phyloP scores from a whole-genome alignment of 495 filamentous ascomycete species.

The Talaromyces proteolyticus region DNA sequence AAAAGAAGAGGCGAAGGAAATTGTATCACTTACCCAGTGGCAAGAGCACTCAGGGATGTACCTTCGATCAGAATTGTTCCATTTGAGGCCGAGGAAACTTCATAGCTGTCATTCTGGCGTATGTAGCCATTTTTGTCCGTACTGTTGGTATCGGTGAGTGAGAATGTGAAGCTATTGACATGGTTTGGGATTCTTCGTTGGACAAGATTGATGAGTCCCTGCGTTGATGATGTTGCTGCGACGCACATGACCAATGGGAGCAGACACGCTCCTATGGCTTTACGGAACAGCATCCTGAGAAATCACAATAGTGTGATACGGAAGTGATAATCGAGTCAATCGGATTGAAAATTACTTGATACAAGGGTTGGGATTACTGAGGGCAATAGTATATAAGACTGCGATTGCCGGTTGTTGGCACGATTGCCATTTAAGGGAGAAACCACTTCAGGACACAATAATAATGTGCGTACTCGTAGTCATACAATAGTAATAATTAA shows the following conservation, averaged over 20 bases:
- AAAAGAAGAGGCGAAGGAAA: too few relatives aligned
- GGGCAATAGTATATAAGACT: too few relatives aligned
- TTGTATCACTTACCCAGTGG: not conserved
- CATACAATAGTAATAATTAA: too few relatives aligned
- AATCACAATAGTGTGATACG: not conserved
- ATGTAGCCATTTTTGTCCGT: not conserved
- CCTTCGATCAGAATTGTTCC: not conserved
- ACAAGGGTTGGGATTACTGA: too few relatives aligned
- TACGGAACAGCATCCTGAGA: not conserved
- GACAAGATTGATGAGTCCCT: not conserved
- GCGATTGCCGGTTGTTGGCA: too few relatives aligned
- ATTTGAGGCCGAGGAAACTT: not conserved
- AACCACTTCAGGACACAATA: too few relatives aligned
- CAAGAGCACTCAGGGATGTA: not conserved
- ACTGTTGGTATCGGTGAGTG: not conserved
- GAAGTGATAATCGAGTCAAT: not conserved
- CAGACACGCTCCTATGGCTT: not conserved
- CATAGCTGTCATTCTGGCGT: not conserved
- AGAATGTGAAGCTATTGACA: not conserved
- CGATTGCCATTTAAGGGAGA: too few relatives aligned
- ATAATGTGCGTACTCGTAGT: too few relatives aligned
- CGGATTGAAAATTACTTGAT: not conserved
- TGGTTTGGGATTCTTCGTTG: not conserved
- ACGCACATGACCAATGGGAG: not conserved
- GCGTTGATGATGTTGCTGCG: not conserved